Evolutionary conservation across 345 rosid genomes (phyloP).

Genomic region (Acer saccharum): DNA sequence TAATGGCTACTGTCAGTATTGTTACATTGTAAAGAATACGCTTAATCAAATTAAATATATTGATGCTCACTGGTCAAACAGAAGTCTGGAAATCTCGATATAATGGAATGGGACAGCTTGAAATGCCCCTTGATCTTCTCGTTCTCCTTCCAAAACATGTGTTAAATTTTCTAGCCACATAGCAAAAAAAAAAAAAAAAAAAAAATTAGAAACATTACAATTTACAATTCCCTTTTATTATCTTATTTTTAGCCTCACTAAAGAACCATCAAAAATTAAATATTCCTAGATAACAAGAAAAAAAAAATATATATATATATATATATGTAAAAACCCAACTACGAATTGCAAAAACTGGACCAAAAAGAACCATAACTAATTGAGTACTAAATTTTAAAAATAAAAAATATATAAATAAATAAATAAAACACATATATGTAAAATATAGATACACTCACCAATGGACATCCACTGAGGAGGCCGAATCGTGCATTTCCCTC

Average conservation of each 20-base stretch:
- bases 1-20: slow-evolving; percentile 15
- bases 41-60: not conserved
- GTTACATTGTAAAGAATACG: not conserved
- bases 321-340: too few species aligned
- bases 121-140: slow-evolving; percentile 80
- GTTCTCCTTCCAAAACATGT: slow-evolving; percentile 76
- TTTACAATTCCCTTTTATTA: not conserved
- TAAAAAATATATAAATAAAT: too few species aligned
- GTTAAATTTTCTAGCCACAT: slow-evolving; percentile 63
- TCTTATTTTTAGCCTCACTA: not conserved
- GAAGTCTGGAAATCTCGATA: slow-evolving; percentile 84
- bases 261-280: not conserved
- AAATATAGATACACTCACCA: slow-evolving; percentile 42
- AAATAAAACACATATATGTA: not conserved
- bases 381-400: not conserved
- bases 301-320: too few species aligned
- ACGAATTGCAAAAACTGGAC: too few species aligned
- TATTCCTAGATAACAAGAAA: not conserved
- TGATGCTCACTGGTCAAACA: slow-evolving; percentile 75
- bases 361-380: not conserved
- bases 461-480: slow-evolving; percentile 84
- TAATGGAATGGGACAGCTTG: slow-evolving; percentile 84
- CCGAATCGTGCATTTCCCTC: slow-evolving; percentile 85
- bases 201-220: not conserved
- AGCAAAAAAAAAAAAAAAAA: not conserved